Conservation (phyloP, 148 eudicot species). For the Vaccinium vitisidaea region DNA sequence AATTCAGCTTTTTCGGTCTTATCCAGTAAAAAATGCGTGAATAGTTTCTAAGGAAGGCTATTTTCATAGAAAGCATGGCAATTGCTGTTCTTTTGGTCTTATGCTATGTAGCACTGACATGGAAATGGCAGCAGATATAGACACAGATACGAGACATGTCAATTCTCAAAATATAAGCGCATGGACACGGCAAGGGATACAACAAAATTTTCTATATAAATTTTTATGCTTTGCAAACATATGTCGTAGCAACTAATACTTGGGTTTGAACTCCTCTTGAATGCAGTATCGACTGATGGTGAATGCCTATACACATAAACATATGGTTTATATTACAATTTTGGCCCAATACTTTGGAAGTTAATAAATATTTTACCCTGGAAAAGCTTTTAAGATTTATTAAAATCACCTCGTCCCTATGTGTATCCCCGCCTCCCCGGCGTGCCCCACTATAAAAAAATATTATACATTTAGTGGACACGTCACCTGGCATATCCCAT, state of each 20-base stretch:
- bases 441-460: background rate
- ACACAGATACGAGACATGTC: background rate
- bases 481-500: background rate
- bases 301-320: background rate
- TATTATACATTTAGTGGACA: background rate
- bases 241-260: background rate
- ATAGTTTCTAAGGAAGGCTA: background rate
- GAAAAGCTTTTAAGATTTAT: background rate
- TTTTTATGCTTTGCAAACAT: background rate
- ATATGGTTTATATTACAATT: background rate
- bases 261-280: background rate
- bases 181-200: background rate
- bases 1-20: background rate
- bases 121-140: background rate
- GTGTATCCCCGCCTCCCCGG: background rate
- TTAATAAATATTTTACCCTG: background rate
- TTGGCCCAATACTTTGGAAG: background rate
- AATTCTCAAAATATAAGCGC: background rate
- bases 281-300: background rate
- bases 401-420: background rate
- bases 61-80: background rate
- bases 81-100: background rate
- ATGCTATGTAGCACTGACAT: background rate
- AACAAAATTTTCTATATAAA: background rate
- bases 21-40: background rate